Evolutionary conservation across 345 rosid species (phyloP).

Genomic region (Theobroma cacao): DNA sequence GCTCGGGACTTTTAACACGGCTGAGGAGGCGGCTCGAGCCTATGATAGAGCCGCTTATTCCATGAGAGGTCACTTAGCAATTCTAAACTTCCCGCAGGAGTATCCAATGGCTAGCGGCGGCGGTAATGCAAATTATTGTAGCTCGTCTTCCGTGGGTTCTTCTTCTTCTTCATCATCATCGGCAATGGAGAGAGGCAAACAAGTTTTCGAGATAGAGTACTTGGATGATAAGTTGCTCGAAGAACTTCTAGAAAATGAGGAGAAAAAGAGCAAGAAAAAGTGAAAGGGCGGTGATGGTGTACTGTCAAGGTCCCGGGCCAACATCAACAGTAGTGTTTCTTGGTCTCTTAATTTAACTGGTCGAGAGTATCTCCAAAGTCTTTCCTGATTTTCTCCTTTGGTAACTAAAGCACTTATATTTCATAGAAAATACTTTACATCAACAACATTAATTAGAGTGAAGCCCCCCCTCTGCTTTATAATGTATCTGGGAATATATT

Average conservation of each 20-base stretch:
- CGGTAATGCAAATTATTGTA: constrained; percentile 4
- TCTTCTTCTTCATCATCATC: constrained; percentile 37
- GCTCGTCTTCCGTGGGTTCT: constrained; percentile 14
- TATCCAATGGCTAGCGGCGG: constrained; percentile 43
- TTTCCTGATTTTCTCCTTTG: background rate
- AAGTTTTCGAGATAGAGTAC: constrained; percentile 79
- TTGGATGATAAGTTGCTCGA: constrained; percentile 74
- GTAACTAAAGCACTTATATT: background rate
- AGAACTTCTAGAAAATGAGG: constrained; percentile 14
- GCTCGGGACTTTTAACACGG: constrained; percentile 88
- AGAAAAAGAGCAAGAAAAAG: background rate
- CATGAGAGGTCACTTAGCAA: constrained; percentile 81
- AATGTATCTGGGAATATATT: background rate
- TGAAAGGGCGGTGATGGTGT: background rate
- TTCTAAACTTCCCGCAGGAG: constrained; percentile 76
- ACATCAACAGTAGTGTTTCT: background rate
- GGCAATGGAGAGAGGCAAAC: constrained; percentile 20
- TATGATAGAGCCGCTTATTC: constrained; percentile 80
- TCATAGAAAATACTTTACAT: background rate
- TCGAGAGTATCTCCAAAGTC: background rate
- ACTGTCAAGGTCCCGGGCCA: background rate
- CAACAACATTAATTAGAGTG: background rate
- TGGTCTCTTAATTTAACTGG: background rate
- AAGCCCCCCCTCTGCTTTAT: background rate
- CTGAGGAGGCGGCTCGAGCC: constrained; percentile 89